phyloP scores from a whole-genome alignment of 73 alveolate genomes.

The Paramecium tetraurelia region DNA sequence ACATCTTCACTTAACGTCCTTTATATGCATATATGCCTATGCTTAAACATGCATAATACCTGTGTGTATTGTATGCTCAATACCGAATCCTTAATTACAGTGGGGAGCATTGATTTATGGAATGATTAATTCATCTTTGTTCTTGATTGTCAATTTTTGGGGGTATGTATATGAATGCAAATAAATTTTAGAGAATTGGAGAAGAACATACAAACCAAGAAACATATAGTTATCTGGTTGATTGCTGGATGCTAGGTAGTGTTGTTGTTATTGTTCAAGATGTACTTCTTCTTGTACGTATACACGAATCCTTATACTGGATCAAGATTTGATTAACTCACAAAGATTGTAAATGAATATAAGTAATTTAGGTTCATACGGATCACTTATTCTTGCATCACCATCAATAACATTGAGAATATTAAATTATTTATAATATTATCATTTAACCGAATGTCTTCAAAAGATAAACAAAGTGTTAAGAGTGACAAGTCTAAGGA shows the following conservation, averaged over 20 bases:
- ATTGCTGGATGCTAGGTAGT: conserved; percentile 69
- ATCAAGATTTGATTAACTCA: neutral
- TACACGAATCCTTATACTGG: conserved; percentile 32
- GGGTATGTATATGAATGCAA: neutral
- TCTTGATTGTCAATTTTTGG: conserved; percentile 73
- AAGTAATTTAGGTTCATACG: neutral
- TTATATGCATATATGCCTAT: conserved; percentile 75
- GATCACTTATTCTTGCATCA: neutral
- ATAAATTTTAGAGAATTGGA: conserved; percentile 54
- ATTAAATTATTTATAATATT: neutral
- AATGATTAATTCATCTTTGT: conserved; percentile 66
- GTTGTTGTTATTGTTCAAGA: conserved; percentile 67
- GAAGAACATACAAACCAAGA: conserved; percentile 72
- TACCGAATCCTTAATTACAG: conserved; percentile 71
- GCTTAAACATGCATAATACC: conserved; percentile 73
- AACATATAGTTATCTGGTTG: conserved; percentile 70
- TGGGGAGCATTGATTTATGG: conserved; percentile 73
- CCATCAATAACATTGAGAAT: neutral
- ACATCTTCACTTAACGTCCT: conserved; percentile 62
- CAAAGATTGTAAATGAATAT: neutral
- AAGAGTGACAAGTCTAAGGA: neutral
- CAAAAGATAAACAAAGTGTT: neutral
- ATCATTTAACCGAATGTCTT: conserved; percentile 24
- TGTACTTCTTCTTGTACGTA: conserved; percentile 65
- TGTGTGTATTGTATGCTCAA: conserved; percentile 66